These are phyloP conservation scores for Trichosporon asahii DNA, from an alignment of 1,284 basidiomycete species.

Conservation along the genomic window DNA sequence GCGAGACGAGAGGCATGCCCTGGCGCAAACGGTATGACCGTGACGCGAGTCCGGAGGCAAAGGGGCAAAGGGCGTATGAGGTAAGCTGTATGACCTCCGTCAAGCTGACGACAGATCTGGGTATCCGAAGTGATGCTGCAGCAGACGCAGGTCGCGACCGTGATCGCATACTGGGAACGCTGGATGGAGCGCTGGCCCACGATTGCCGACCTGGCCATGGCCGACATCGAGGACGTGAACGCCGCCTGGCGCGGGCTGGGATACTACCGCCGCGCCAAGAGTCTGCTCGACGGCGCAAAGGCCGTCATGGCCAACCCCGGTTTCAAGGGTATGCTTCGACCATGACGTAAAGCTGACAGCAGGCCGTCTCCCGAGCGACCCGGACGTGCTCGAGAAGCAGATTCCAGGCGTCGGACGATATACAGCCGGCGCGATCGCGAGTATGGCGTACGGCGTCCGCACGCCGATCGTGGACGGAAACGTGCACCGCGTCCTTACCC, in stretches of 20 bases:
- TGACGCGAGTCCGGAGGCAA: constrained; percentile 31
- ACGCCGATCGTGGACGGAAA: constrained; percentile 89
- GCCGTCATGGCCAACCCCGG: constrained; percentile 66
- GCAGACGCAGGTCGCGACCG: constrained; percentile 82
- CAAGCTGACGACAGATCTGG: constrained; percentile 15
- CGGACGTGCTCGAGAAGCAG: constrained; percentile 73
- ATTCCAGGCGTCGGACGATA: constrained; percentile 90
- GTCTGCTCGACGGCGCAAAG: constrained; percentile 72
- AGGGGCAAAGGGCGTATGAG: constrained; percentile 52
- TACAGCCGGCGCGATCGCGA: constrained; percentile 75
- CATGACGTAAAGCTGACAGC: neutral
- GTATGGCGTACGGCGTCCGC: constrained; percentile 80
- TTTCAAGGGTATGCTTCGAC: constrained; percentile 35
- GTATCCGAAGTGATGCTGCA: constrained; percentile 95
- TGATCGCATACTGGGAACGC: constrained; percentile 80
- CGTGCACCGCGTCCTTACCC: constrained; percentile 74
- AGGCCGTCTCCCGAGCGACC: constrained; percentile 68
- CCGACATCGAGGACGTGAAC: constrained; percentile 79
- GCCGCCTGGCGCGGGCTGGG: constrained; percentile 79
- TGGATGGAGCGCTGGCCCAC: constrained; percentile 87
- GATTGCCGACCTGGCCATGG: constrained; percentile 68
- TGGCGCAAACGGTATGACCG: constrained; percentile 48
- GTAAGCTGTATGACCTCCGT: constrained; percentile 20
- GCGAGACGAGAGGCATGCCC: constrained; percentile 50
- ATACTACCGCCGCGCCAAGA: constrained; percentile 83